These are phyloP conservation scores for Arthrobotrys sinensis DNA, from an alignment of 2,329 filamentous ascomycete species.

Conservation along the genomic window DNA sequence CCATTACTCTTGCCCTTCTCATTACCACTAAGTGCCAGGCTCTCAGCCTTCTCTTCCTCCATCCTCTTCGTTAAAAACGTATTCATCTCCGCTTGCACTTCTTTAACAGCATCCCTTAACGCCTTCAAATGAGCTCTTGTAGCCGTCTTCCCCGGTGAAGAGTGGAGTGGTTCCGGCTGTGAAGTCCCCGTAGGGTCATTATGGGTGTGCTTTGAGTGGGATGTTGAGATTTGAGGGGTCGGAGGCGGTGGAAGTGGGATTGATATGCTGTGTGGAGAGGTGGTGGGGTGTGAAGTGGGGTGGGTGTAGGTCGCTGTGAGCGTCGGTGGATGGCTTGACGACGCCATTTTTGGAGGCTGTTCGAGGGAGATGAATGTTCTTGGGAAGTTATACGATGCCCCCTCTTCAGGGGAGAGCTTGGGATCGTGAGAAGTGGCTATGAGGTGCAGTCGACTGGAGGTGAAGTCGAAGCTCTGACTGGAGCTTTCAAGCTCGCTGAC, in stretches of 20 bases:
- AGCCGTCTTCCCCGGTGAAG: constrained; percentile 18
- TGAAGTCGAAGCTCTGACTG: neutral
- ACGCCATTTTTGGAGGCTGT: constrained; percentile 6
- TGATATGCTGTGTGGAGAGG: constrained; percentile 29
- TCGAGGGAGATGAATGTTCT: too few relatives aligned
- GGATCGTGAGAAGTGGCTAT: neutral
- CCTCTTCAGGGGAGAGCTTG: too few relatives aligned
- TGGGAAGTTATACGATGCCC: too few relatives aligned
- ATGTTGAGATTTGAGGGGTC: constrained; percentile 49
- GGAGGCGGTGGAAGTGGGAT: constrained; percentile 48
- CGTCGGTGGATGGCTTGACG: constrained; percentile 49
- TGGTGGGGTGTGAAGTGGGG: constrained; percentile 34
- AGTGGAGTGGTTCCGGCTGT: constrained; percentile 38
- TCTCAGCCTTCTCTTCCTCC: constrained; percentile 47
- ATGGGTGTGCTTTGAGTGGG: constrained; percentile 31
- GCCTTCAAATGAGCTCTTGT: constrained; percentile 42
- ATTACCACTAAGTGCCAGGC: neutral
- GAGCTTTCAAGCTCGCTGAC: constrained; percentile 6
- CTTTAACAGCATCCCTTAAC: constrained; percentile 30
- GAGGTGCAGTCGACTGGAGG: neutral
- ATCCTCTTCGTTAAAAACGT: constrained; percentile 42
- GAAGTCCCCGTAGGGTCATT: constrained; percentile 45
- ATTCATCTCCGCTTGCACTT: constrained; percentile 50
- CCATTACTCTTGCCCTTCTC: constrained; percentile 3
- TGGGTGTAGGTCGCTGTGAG: constrained; percentile 45